phyloP scores from a whole-genome alignment of 106 monocot genomes.

The Chionographis japonica region DNA sequence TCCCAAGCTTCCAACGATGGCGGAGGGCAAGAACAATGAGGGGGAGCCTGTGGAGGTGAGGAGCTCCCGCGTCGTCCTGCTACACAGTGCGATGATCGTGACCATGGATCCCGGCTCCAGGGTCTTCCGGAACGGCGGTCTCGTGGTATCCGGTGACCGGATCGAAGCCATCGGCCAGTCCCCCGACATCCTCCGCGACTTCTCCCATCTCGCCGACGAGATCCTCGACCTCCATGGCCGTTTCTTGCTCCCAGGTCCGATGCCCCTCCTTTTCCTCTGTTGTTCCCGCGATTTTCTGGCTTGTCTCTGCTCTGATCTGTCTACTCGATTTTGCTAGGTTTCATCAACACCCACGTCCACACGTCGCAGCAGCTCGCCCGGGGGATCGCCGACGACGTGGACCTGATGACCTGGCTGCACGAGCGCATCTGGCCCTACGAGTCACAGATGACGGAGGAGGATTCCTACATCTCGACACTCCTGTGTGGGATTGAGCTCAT shows the following conservation, averaged over 20 bases:
- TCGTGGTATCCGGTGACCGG: constrained; percentile 52
- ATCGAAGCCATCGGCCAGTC: constrained; percentile 69
- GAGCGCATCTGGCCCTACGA: constrained; percentile 92
- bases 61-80: constrained; percentile 11
- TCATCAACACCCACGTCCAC: constrained; percentile 93
- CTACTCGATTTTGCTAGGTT: constrained; percentile 32
- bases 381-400: constrained; percentile 93
- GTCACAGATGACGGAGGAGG: constrained; percentile 80
- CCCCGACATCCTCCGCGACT: constrained; percentile 36
- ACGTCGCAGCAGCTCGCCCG: constrained; percentile 90
- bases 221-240: constrained; percentile 56
- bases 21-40: not conserved
- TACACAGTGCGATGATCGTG: constrained; percentile 67
- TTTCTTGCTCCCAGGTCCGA: constrained; percentile 61
- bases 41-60: not conserved
- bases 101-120: constrained; percentile 63
- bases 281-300: not conserved
- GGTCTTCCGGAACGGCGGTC: constrained; percentile 60
- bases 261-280: not conserved
- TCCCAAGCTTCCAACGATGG: no score
- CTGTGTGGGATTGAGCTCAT: constrained; percentile 95
- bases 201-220: constrained; percentile 42
- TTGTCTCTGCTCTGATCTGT: not conserved
- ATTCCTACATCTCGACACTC: constrained; percentile 83
- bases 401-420: constrained; percentile 88